Conservation (phyloP, 2,329 filamentous ascomycete genomes). For the Penicillium sp. region DNA sequence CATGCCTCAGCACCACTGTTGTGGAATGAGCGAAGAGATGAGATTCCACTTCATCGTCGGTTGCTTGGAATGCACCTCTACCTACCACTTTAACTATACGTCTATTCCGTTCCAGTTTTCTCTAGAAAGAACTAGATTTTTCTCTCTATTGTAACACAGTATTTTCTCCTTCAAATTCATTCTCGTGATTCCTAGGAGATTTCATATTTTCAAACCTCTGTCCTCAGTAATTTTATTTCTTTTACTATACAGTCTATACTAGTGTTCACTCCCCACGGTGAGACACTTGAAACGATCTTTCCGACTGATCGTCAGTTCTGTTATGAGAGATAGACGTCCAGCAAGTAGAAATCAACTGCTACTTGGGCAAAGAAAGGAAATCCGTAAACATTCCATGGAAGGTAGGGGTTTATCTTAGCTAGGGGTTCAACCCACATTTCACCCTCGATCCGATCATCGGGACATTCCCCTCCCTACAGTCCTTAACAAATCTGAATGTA, state of each 20-base stretch:
- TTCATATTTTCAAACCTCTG: neutral
- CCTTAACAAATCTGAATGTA: slow-evolving; percentile 1
- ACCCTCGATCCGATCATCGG: neutral
- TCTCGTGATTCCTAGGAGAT: neutral
- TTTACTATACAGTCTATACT: neutral
- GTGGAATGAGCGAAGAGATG: slow-evolving; percentile 14
- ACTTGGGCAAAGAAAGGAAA: neutral
- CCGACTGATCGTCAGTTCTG: neutral
- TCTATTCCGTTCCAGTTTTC: neutral
- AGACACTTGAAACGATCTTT: neutral
- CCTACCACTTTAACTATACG: neutral
- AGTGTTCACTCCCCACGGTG: neutral
- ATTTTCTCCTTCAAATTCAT: neutral
- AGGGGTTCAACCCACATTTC: slow-evolving; percentile 1
- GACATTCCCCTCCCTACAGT: slow-evolving; percentile 4
- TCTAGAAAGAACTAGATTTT: neutral
- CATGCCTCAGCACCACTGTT: slow-evolving; percentile 20
- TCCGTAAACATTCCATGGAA: neutral
- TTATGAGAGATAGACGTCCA: too few relatives aligned
- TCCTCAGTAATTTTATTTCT: neutral
- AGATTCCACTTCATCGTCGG: neutral
- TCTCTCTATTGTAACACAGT: neutral
- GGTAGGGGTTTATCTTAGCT: neutral
- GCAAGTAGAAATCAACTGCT: neutral
- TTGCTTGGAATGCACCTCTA: neutral